Conservation (phyloP, 768 basidiomycete species). For the Dacryopinax primogenitus region DNA sequence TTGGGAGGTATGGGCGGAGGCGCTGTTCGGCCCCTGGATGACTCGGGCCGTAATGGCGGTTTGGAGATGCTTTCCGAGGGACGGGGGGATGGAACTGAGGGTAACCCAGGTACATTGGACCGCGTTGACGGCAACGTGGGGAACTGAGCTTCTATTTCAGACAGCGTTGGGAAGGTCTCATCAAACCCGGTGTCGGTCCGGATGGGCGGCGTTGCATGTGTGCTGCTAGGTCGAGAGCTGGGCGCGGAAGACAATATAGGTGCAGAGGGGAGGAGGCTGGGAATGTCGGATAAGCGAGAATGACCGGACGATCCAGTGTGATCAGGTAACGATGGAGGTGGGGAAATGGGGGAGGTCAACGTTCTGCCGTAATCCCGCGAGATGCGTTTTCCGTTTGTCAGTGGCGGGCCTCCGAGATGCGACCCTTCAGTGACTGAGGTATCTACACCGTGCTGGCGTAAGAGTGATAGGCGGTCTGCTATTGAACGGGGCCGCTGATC, state of each 20-base stretch:
- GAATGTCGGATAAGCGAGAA: not conserved
- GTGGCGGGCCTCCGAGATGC: not conserved
- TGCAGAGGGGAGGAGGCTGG: not conserved
- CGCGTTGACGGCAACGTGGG: slow-evolving; percentile 6
- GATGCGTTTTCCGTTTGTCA: not conserved
- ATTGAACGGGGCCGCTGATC: not conserved
- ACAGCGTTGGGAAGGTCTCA: slow-evolving; percentile 60
- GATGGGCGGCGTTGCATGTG: not conserved
- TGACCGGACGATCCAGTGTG: not conserved
- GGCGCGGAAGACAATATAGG: not conserved
- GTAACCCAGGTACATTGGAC: slow-evolving; percentile 9
- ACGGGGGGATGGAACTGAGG: slow-evolving; percentile 23
- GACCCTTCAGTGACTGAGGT: not conserved
- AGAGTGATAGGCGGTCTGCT: not conserved
- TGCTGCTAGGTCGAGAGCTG: not conserved
- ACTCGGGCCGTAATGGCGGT: not conserved
- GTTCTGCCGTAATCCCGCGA: not conserved
- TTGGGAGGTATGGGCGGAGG: not conserved
- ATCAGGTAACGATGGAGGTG: not conserved
- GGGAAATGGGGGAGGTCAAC: not conserved
- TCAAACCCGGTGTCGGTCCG: slow-evolving; percentile 39
- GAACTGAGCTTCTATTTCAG: slow-evolving; percentile 11
- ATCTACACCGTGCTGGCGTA: slow-evolving; percentile 1
- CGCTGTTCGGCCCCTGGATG: not conserved
- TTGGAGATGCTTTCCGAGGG: slow-evolving; percentile 30